Evolutionary conservation across 1,139 yeast genomes (phyloP).

Genomic region (Hansenula lynferdii): DNA sequence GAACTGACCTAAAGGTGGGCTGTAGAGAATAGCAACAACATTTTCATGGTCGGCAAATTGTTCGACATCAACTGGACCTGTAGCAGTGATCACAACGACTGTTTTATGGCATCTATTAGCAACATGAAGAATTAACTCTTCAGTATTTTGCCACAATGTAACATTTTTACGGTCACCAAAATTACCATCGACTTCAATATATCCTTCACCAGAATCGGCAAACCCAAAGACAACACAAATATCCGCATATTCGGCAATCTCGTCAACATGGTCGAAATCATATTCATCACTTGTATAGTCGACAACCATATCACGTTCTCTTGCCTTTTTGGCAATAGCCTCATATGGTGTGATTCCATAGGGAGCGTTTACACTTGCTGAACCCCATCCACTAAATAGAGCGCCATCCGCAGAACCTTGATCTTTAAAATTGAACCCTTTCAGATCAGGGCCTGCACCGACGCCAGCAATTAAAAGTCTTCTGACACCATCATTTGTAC

Average conservation of each 20-base stretch:
- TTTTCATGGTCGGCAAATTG: constrained; percentile 54
- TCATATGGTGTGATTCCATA: constrained; percentile 52
- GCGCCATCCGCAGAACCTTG: constrained; percentile 44
- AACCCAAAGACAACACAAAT: constrained; percentile 47
- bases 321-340: constrained; percentile 41
- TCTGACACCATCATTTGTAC: constrained; percentile 36
- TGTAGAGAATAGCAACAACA: constrained; percentile 50
- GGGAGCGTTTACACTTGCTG: constrained; percentile 48
- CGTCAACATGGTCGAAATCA: constrained; percentile 39
- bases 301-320: constrained; percentile 38
- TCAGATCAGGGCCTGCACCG: constrained; percentile 44
- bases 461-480: constrained; percentile 42
- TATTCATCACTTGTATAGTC: constrained; percentile 40
- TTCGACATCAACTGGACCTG: constrained; percentile 59
- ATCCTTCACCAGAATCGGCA: constrained; percentile 57
- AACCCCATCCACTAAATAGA: constrained; percentile 47
- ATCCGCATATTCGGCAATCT: constrained; percentile 45
- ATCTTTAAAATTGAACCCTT: constrained; percentile 47
- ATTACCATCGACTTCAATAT: constrained; percentile 50
- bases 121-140: constrained; percentile 43
- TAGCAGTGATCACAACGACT: constrained; percentile 51
- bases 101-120: constrained; percentile 48
- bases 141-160: constrained; percentile 59
- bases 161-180: constrained; percentile 56
- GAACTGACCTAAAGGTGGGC: constrained; percentile 58